Evolutionary conservation across 1,284 basidiomycete species (phyloP), one percentile per base, ranked within the genome.

Genomic region (Athelia psychrophila): DNA sequence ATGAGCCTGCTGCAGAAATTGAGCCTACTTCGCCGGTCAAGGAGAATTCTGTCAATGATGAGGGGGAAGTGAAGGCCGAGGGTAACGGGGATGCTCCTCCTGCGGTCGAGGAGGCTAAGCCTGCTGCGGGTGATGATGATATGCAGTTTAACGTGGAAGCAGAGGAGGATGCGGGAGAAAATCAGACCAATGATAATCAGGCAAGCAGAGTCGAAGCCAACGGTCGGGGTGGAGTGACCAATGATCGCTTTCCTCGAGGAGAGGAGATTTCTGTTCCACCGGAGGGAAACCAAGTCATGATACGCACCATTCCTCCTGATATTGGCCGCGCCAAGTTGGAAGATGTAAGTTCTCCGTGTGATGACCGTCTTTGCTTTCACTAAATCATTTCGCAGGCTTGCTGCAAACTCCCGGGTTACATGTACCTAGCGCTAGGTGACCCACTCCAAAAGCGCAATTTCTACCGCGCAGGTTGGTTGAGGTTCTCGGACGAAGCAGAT

Each of bases 381-480:
- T 18, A 42, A 42, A 16, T 42, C 9, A 18, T 30, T 40, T 42
- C 55, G 13, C 27, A 91, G 88, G 81, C 81, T 47, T 85, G 84
- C 60, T 72, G 76, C 56, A 83, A 80, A 61, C 73, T 90, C 54
- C 77, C 82, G 13, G 87, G 88, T 5, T 91, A 80, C 61, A 71
- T 85, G 48, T 91, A 95, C 69, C 79, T 98, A 23, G 93, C 94
- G 1, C 72, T 97, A 2, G 91, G 91, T 19, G 95, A 97, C 61
- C 93, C 95, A 3, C 74, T 93, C 25, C 86, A 92, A 64, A 93
- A 93, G 71, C 85, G 91, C 55, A 91, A 89, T 60, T 96, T 91
- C 65, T 93, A 94, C 65, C 88, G 95, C 33, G 91, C 93, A 2
- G 95, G 91, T 5, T 97, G 94, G 93, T 78, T 95, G 48, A 86